Conservation (phyloP, 2,329 filamentous ascomycete species). For the Pseudogymnoascus verrucosus region DNA sequence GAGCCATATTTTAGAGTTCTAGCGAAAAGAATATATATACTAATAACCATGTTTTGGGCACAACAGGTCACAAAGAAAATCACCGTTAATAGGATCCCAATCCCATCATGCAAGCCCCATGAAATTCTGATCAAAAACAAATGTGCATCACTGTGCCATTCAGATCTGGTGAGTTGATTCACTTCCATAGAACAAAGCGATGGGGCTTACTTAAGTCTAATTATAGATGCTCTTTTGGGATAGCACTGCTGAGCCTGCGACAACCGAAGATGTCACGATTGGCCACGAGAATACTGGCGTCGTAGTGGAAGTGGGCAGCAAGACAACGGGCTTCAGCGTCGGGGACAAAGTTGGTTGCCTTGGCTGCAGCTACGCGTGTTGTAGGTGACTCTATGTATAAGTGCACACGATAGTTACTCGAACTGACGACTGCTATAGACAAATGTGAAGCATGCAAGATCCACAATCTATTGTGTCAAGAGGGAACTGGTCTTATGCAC, state of each 20-base stretch:
- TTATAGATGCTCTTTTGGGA: constrained; percentile 6
- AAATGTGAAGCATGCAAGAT: constrained; percentile 17
- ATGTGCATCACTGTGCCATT: constrained; percentile 34
- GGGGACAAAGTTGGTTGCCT: constrained; percentile 47
- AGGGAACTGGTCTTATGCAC: constrained; percentile 19
- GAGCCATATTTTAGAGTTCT: neutral
- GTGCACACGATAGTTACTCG: neutral
- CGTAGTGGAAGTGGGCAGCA: constrained; percentile 48
- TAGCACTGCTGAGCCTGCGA: neutral
- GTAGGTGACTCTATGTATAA: constrained; percentile 14
- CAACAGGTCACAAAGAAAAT: constrained; percentile 24
- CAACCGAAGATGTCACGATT: constrained; percentile 13
- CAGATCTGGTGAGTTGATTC: constrained; percentile 23
- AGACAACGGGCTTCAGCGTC: constrained; percentile 46
- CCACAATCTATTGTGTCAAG: constrained; percentile 22
- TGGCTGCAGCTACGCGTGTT: constrained; percentile 20
- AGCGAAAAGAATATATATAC: neutral
- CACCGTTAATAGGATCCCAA: constrained; percentile 36
- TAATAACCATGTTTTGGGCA: neutral
- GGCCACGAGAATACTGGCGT: constrained; percentile 60
- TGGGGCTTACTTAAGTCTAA: neutral
- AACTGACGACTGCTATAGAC: neutral
- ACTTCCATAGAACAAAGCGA: neutral
- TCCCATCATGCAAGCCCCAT: constrained; percentile 35
- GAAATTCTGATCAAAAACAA: constrained; percentile 33